phyloP scores from a whole-genome alignment of 2,329 filamentous ascomycete species.

The Allantophomopsis lycopodina region DNA sequence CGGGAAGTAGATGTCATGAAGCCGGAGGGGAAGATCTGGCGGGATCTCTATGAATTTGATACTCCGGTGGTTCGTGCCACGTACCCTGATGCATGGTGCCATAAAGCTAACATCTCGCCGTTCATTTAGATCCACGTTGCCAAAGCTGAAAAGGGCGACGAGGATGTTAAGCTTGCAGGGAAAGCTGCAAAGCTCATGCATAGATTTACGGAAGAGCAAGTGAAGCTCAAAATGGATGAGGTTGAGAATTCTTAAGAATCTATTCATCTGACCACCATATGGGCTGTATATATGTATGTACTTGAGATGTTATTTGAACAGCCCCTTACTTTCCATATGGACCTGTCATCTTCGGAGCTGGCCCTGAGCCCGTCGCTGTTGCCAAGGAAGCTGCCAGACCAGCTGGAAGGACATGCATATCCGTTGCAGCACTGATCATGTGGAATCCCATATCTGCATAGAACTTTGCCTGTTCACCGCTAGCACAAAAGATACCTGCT shows the following conservation, averaged over 20 bases:
- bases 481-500: slow-evolving; percentile 44
- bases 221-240: slow-evolving; percentile 54
- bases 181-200: slow-evolving; percentile 66
- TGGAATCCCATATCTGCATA: slow-evolving; percentile 44
- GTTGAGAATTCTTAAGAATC: slow-evolving; percentile 19
- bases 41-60: slow-evolving; percentile 65
- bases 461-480: slow-evolving; percentile 37
- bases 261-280: background rate
- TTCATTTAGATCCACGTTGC: too few relatives aligned
- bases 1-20: slow-evolving; percentile 57
- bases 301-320: slow-evolving; percentile 15
- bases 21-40: slow-evolving; percentile 49
- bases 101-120: too few relatives aligned
- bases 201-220: slow-evolving; percentile 53
- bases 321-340: slow-evolving; percentile 15
- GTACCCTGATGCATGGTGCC: background rate
- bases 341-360: slow-evolving; percentile 11
- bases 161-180: slow-evolving; percentile 27
- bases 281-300: too few relatives aligned
- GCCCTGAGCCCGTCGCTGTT: slow-evolving; percentile 26
- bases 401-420: slow-evolving; percentile 35
- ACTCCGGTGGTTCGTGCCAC: slow-evolving; percentile 53
- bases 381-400: slow-evolving; percentile 31
- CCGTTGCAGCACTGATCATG: slow-evolving; percentile 45
- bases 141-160: too few relatives aligned